Conservation (phyloP, 2,329 filamentous ascomycete genomes). For the Metarhizium anisopliae region DNA sequence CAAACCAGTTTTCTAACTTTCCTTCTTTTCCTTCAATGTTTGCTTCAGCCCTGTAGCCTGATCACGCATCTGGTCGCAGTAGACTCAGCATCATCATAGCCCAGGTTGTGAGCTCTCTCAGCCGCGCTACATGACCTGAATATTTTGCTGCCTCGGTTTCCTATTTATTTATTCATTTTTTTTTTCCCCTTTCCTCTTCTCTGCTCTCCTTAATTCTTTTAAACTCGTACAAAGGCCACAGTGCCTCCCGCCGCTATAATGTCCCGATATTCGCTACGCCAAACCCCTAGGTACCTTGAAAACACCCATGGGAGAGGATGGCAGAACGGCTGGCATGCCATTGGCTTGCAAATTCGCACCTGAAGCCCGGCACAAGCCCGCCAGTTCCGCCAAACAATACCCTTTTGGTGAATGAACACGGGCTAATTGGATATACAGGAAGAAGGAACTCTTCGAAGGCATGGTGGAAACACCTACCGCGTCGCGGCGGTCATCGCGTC, state of each 20-base stretch:
- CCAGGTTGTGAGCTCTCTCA: not conserved
- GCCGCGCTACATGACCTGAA: not conserved
- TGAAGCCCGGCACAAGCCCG: not conserved
- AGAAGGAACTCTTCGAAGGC: conserved; percentile 52
- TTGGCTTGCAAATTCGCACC: not conserved
- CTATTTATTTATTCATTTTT: not conserved
- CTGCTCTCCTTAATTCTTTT: not conserved
- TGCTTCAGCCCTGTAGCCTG: not conserved
- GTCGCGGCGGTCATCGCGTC: conserved; percentile 34
- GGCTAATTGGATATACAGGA: conserved; percentile 28
- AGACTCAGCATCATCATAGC: not conserved
- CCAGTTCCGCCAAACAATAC: not conserved
- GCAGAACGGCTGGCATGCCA: not conserved
- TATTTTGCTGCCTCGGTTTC: not conserved
- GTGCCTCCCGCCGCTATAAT: conserved; percentile 7
- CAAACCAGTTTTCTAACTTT: too few species aligned
- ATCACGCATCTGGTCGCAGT: not conserved
- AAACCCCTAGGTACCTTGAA: conserved; percentile 19
- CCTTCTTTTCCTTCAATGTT: too few species aligned
- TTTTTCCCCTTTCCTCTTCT: not conserved
- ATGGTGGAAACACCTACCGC: conserved; percentile 47
- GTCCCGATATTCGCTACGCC: conserved; percentile 21
- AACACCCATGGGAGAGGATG: not conserved
- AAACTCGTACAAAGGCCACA: not conserved
- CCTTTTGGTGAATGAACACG: not conserved